Evolutionary conservation across 2,329 filamentous ascomycete species (phyloP).

Genomic region (Fusarium illudens): DNA sequence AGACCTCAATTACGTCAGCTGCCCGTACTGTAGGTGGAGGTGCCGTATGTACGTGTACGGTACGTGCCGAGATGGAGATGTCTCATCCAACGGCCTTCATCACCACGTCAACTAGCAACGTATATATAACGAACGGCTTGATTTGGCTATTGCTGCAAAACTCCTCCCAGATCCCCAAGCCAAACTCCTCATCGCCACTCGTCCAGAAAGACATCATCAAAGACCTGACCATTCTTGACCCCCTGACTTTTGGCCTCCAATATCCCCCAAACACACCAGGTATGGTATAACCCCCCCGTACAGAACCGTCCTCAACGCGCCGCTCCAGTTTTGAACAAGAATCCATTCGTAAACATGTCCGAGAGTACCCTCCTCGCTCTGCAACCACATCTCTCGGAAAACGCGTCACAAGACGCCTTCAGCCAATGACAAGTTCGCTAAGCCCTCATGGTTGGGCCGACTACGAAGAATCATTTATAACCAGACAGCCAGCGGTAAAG

Average conservation of each 20-base stretch:
- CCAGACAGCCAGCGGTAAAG: conserved; percentile 12
- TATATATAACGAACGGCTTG: conserved; percentile 29
- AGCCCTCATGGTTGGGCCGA: conserved; percentile 6
- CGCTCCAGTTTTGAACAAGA: conserved; percentile 11
- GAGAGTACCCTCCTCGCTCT: conserved; percentile 3
- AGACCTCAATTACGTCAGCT: conserved; percentile 36
- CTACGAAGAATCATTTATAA: conserved; percentile 29
- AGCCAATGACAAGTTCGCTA: conserved; percentile 10
- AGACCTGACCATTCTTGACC: conserved; percentile 31
- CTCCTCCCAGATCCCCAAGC: conserved; percentile 23
- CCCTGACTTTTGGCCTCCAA: conserved; percentile 13
- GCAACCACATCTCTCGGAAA: conserved; percentile 5
- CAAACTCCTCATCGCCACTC: conserved; percentile 39
- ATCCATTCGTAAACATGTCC: not conserved
- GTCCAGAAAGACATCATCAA: conserved; percentile 28
- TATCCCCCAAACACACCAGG: conserved; percentile 17
- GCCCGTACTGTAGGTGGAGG: conserved; percentile 28
- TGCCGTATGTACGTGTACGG: too few species aligned
- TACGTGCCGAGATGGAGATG: too few species aligned
- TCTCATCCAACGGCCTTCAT: not conserved
- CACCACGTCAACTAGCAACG: too few species aligned
- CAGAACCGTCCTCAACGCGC: conserved; percentile 21
- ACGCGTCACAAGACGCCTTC: conserved; percentile 1
- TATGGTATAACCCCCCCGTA: not conserved
- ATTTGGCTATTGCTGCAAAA: conserved; percentile 31